Conservation (phyloP, 2,329 filamentous ascomycete genomes). For the Phyllosticta citrichinensis region DNA sequence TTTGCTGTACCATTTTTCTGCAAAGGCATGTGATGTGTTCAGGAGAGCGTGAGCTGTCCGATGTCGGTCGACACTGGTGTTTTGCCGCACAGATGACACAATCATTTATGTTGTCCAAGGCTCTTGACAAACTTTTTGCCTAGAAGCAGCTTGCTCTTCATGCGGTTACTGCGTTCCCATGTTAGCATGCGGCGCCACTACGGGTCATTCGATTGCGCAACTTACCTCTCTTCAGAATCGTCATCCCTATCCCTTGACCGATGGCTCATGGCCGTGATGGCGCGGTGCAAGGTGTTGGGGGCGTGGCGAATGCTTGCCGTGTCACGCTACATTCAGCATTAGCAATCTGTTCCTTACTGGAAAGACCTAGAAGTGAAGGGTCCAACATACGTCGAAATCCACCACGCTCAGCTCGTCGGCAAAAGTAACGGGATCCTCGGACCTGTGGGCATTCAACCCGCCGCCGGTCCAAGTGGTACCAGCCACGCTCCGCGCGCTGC, state of each 20-base stretch:
- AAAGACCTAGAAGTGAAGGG: background rate
- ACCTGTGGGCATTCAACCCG: background rate
- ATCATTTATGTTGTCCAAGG: background rate
- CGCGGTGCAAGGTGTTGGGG: constrained; percentile 24
- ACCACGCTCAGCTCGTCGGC: constrained; percentile 21
- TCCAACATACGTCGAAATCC: background rate
- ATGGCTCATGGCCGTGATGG: constrained; percentile 20
- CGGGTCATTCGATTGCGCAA: background rate
- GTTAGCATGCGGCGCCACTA: background rate
- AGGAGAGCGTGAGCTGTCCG: background rate
- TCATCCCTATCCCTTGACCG: constrained; percentile 7
- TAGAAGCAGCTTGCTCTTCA: constrained; percentile 14
- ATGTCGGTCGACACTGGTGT: background rate
- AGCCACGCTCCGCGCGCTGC: constrained; percentile 3
- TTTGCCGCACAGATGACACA: background rate
- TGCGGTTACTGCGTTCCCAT: constrained; percentile 1
- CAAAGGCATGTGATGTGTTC: background rate
- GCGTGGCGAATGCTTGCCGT: constrained; percentile 21
- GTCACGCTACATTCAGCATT: background rate
- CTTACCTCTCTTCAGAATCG: constrained; percentile 17
- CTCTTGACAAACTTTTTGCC: constrained; percentile 14
- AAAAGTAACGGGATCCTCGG: constrained; percentile 13
- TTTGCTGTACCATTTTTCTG: background rate
- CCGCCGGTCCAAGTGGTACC: background rate
- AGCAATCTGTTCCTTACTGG: background rate